phyloP scores from a whole-genome alignment of 208 protist species.

The Lotmaria passim region DNA sequence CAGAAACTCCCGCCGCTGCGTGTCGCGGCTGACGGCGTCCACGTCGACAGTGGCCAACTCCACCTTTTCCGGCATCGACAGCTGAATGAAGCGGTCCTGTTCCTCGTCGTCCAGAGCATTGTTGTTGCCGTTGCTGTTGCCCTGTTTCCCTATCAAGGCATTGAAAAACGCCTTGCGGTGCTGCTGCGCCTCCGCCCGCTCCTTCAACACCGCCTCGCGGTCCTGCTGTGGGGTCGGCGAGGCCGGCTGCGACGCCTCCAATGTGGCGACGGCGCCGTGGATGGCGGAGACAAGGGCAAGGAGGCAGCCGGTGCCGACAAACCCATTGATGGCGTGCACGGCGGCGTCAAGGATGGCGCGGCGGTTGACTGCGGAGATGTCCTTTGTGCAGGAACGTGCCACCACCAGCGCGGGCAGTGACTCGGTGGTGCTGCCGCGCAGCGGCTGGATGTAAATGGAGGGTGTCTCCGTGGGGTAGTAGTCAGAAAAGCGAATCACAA shows the following conservation, averaged over 20 bases:
- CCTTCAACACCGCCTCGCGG: slow-evolving; percentile 31
- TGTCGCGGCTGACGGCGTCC: slow-evolving; percentile 29
- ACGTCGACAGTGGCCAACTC: slow-evolving; percentile 70
- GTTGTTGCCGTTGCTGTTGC: slow-evolving; percentile 2
- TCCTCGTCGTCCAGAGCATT: slow-evolving; percentile 43
- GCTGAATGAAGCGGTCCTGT: slow-evolving; percentile 51
- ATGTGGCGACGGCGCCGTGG: slow-evolving; percentile 55
- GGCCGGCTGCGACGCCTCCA: slow-evolving; percentile 19
- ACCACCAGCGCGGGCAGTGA: slow-evolving; percentile 42
- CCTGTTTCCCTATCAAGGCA: slow-evolving; percentile 49
- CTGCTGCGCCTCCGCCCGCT: slow-evolving; percentile 42
- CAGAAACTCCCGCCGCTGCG: slow-evolving; percentile 55
- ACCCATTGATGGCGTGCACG: slow-evolving; percentile 74
- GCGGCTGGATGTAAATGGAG: slow-evolving; percentile 63
- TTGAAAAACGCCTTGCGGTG: slow-evolving; percentile 77
- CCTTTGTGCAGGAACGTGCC: slow-evolving; percentile 61
- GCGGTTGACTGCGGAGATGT: slow-evolving; percentile 54
- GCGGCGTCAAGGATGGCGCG: slow-evolving; percentile 74
- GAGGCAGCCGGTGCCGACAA: slow-evolving; percentile 66
- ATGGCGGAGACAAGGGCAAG: slow-evolving; percentile 73
- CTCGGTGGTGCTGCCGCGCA: slow-evolving; percentile 23
- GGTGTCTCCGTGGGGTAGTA: slow-evolving; percentile 84
- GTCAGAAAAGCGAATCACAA: slow-evolving; percentile 71
- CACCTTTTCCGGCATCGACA: slow-evolving; percentile 69
- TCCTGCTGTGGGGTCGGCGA: slow-evolving; percentile 15